Evolutionary conservation across 78 protist genomes (phyloP).

Genomic region (Trichosphaerium sp.): DNA sequence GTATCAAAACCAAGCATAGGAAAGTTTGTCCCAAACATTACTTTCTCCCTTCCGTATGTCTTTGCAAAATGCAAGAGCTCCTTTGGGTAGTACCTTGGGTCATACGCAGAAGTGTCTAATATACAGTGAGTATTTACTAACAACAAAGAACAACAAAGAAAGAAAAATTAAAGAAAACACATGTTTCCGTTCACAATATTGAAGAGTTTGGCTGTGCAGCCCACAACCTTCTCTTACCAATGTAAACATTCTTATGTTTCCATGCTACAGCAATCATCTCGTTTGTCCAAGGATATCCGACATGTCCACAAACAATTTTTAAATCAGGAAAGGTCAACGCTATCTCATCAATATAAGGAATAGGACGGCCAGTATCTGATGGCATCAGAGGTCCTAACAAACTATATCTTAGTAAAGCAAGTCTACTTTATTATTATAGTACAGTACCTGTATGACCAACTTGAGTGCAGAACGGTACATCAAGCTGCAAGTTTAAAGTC

Average conservation of each 20-base stretch:
- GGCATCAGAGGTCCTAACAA: slow-evolving; percentile 1
- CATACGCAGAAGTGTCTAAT: slow-evolving; percentile 30
- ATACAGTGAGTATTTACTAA: no score
- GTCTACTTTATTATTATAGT: no score
- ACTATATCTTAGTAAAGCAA: no score
- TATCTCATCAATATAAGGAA: slow-evolving; percentile 28
- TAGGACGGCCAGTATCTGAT: slow-evolving; percentile 28
- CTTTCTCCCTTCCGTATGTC: slow-evolving; percentile 15
- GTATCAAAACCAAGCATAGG: no score
- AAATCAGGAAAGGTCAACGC: slow-evolving; percentile 11
- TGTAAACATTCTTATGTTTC: slow-evolving; percentile 25
- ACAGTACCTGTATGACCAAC: slow-evolving; percentile 37
- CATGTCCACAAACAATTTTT: slow-evolving; percentile 23
- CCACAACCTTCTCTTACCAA: no score
- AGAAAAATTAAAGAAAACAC: no score
- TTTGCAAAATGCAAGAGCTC: slow-evolving; percentile 14
- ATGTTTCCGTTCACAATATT: no score
- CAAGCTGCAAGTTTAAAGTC: not conserved
- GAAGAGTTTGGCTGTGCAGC: no score
- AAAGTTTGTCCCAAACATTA: slow-evolving; percentile 18
- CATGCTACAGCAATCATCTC: slow-evolving; percentile 29
- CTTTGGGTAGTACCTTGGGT: slow-evolving; percentile 2
- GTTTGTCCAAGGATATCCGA: slow-evolving; percentile 37
- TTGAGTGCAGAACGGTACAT: slow-evolving; percentile 30
- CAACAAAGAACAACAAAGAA: no score